Evolutionary conservation across 2,329 filamentous ascomycete genomes (phyloP), one percentile per base, ranked within the genome.

Genomic region (Rhexocercosporidium sp.): DNA sequence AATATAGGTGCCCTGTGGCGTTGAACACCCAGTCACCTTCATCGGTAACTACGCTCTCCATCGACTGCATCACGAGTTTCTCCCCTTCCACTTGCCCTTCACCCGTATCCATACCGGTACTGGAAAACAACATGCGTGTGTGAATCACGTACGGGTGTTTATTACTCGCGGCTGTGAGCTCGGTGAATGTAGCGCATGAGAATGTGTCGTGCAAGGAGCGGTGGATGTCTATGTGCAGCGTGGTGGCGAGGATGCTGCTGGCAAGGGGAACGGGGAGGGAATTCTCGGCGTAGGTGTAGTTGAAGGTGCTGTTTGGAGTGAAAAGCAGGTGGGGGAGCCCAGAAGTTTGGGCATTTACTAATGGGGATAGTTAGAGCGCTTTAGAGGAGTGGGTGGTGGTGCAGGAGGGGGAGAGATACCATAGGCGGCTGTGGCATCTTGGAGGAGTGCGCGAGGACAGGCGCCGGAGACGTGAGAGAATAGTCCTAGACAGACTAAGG

Each of bases 1-100:
- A 69, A 29, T 71, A 63, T 1, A 69, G 59, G 37, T 68, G 60
- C 0, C 64, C 66, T 1, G 63, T 67, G 7, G 67, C 67, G 39
- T 71, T 68, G 63, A 71, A 71, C 6, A 66, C 67, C 69, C 69
- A 71, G 47, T 71, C 69, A 4, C 69, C 67, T 1, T 57, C 25
- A 3, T 65, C 46, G 0, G 69, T 66, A 14, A 71, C 61, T 11
- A 66, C 57, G 16, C 56, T 61, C 37, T 71, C 63, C 9, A 70
- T 64, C 6, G 47, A 54, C 3, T 53, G 66, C 29, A 64, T 66
- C 59, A 25, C 9, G 29, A 31, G 29, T 31, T 31, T 31, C 9
- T 31, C 29, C 29, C 4, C 29, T 31, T 31, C 29, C 29, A n/a
- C n/a, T n/a, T n/a, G n/a, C n/a, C n/a, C n/a, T n/a, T n/a, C n/a